Evolutionary conservation across 2,329 filamentous ascomycete genomes (phyloP), one percentile per base, ranked within the genome.

Genomic region (Corinectria fuckeliana): DNA sequence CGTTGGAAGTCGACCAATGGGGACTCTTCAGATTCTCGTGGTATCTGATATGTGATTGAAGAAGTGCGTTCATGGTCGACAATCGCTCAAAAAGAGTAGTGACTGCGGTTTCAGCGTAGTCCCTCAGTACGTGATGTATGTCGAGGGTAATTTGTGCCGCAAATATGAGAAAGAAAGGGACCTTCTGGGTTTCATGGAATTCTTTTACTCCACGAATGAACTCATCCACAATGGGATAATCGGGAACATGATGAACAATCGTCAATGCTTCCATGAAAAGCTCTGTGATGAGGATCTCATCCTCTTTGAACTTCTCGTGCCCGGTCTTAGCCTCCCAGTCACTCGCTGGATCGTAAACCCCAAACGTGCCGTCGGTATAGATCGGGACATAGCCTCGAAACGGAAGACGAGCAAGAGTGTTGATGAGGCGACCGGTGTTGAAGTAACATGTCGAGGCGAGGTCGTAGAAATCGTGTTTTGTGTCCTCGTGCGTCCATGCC

Each of bases 101-200:
- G 32, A 66, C 68, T 1, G 58, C 42, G 9, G 42, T 30, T n/a
- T 25, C 6, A 53, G 30, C 13, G 58, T 56, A 1, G 47, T 10
- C 57, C 13, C 74, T 60, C 2, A 79, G 61, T 3, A 61, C 51
- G 54, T 78, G 72, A 13, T 77, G 72, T 30, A 79, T 75, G 39
- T 81, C 79, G 4, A 82, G 73, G 56, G 76, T 77, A 10, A 78
- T 56, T 45, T 81, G 78, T 4, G 72, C 68, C 8, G 76, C 77
- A 54, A 81, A 81, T 1, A 75, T 66, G 8, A 76, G 67, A 58
- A 71, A 75, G 36, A 80, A 72, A 0, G 78, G 66, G 2, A 78
- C 52, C 5, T 71, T 42, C 2, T 58, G 44, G 0, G 73, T 78
- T 5, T 68, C 56, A 21, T 69, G 63, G n/a, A 78, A 56, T 36